A percentile compares a stretch with the other conserved stretches of the same genome.
phyloP scores from a whole-genome alignment of 805 yeast species.

The Wickerhamiella vanderwaltii region DNA sequence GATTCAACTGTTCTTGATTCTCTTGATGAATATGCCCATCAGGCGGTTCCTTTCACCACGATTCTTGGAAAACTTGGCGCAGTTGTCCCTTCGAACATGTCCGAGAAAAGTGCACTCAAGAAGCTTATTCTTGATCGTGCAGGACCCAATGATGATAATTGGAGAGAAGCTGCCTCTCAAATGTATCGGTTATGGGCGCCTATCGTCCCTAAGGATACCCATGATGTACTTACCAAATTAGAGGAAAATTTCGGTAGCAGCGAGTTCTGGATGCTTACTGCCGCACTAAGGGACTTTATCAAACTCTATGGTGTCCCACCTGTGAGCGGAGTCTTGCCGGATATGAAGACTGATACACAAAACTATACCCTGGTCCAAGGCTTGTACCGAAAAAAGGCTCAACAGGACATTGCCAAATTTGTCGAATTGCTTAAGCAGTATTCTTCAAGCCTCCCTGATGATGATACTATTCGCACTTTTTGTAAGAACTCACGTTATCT shows the following conservation, averaged over 20 bases:
- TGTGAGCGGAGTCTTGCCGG: constrained; percentile 64
- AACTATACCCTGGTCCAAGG: constrained; percentile 46
- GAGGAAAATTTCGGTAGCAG: constrained; percentile 10
- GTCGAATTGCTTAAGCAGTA: constrained; percentile 12
- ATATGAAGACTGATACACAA: constrained; percentile 71
- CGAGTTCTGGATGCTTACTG: constrained; percentile 49
- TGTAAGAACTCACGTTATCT: constrained; percentile 41
- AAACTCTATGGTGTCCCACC: constrained; percentile 38
- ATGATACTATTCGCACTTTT: constrained; percentile 36
- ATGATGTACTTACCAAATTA: constrained; percentile 10
- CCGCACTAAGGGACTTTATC: constrained; percentile 44
- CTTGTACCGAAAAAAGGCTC: constrained; percentile 46
- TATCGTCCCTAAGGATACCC: constrained; percentile 16
- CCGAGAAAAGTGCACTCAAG: constrained; percentile 32
- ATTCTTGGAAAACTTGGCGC: constrained; percentile 40
- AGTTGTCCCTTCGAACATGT: constrained; percentile 29
- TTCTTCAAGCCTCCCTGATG: not conserved
- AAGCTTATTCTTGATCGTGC: constrained; percentile 32
- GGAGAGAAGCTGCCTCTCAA: constrained; percentile 40
- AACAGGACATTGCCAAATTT: constrained; percentile 36
- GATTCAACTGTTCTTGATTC: constrained; percentile 39
- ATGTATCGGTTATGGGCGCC: constrained; percentile 34
- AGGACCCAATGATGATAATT: constrained; percentile 32
- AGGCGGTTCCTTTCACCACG: constrained; percentile 60
- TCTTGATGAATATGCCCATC: constrained; percentile 33